Percentiles rank a stretch among this genome's conserved stretches.
Evolutionary conservation across 1,284 basidiomycete species (phyloP).

Genomic region (Laetiporus sulphureus): DNA sequence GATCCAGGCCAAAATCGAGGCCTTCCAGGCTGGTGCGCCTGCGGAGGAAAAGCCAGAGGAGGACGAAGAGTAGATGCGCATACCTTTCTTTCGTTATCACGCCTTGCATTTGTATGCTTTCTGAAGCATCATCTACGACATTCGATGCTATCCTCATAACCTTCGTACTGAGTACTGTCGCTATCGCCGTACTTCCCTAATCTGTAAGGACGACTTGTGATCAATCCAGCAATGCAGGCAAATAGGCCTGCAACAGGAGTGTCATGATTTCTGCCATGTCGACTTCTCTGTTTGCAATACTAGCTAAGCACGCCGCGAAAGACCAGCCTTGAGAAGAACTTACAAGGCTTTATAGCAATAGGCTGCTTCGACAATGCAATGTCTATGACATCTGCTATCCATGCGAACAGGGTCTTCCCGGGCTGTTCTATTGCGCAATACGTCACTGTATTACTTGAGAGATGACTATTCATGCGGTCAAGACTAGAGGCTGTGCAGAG

Average conservation of each 20-base stretch:
- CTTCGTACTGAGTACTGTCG: no score
- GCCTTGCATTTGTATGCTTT: slow-evolving; percentile 4
- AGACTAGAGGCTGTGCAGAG: slow-evolving; percentile 52
- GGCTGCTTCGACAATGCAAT: slow-evolving; percentile 10
- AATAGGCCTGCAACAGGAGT: no score
- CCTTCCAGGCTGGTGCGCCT: slow-evolving; percentile 66
- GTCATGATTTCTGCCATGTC: no score
- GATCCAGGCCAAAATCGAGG: slow-evolving; percentile 80
- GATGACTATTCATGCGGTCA: slow-evolving; percentile 32
- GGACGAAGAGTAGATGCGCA: slow-evolving; percentile 42
- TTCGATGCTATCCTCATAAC: slow-evolving; percentile 12
- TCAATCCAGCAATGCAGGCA: no score
- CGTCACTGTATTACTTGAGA: slow-evolving; percentile 31
- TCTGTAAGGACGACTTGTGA: no score
- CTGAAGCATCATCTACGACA: slow-evolving; percentile 5
- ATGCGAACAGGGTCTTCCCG: slow-evolving; percentile 15
- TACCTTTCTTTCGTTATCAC: slow-evolving; percentile 8
- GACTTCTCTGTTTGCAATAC: no score
- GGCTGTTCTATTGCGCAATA: slow-evolving; percentile 30
- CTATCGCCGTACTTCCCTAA: no score
- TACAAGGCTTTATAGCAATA: slow-evolving; percentile 3
- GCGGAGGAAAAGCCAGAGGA: slow-evolving; percentile 43
- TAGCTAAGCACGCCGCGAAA: no score
- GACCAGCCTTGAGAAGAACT: no score
- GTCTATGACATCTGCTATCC: slow-evolving; percentile 20